Evolutionary conservation across 192 early-diverging fungal species (phyloP), one percentile per base, ranked within the genome.

Genomic region (Umbelopsis sp.): DNA sequence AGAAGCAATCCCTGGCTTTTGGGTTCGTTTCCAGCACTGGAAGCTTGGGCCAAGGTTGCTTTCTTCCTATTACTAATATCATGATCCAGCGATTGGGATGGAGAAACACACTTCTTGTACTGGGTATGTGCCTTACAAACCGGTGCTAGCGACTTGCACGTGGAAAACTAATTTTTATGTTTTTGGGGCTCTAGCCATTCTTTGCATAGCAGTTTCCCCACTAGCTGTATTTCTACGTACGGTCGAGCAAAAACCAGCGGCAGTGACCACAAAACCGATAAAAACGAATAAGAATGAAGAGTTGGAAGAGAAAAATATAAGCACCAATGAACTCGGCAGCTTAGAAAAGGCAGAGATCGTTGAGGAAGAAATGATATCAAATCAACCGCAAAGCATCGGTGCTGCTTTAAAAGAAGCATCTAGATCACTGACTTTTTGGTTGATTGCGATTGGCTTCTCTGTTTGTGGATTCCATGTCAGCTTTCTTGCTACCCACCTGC

Each of bases 391-490:
- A 7, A 52, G 41, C 35, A 73, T 78, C 15, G n/a, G 45, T 22
- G 55, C 33, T 0, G 73, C 67, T 11, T 46, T 79, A n/a, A 69
- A 55, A 20, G 58, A 75, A 49, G 73, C 73, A 46, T 71, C 72
- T 20, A 68, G 55, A 6, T 75, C 73, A n/a, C 52, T 69, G 1
- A 71, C 67, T 5, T 79, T 75, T 52, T 50, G 67, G 35, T 48
- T 79, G 47, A 71, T 79, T 27, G 65, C 66, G 18, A 35, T 71
- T 37, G 78, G 70, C 12, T 79, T 79, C 55, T 53, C 23, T 16
- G 73, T 75, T 13, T 79, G 78, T 58, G 78, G 78, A 9, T 79
- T 72, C 50, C 78, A 79, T 69, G 67, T 79, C n/a, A 48, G 70
- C 27, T 79, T 79, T 65, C 49, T 79, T n/a, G 53, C 69, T 22